Evolutionary conservation across 2,329 filamentous ascomycete species (phyloP).

Genomic region (Phyllosticta paracitricarpa): DNA sequence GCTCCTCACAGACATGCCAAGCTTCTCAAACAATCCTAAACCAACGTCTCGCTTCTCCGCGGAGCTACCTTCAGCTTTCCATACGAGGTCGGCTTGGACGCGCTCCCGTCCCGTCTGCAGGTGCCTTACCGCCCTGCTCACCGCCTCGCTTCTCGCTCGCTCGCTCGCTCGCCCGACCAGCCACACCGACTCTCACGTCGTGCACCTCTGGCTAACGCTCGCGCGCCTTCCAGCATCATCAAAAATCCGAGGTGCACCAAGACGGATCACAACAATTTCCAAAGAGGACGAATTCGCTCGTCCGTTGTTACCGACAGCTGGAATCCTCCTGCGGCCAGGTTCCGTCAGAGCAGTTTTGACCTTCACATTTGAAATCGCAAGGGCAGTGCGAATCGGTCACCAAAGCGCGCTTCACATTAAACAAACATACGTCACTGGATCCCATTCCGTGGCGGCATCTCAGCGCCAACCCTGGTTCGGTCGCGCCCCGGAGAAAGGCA

Average conservation of each 20-base stretch:
- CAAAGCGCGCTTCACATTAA: too few relatives aligned
- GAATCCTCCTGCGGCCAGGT: neutral
- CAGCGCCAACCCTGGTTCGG: neutral
- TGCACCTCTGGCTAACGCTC: slow-evolving; percentile 12
- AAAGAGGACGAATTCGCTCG: neutral
- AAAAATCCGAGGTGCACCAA: neutral
- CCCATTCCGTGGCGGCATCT: slow-evolving; percentile 1
- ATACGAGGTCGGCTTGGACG: neutral
- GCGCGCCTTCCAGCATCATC: slow-evolving; percentile 42
- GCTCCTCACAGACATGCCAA: neutral
- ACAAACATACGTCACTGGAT: neutral
- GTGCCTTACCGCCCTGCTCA: too few relatives aligned
- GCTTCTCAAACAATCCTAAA: neutral
- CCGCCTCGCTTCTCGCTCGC: too few relatives aligned
- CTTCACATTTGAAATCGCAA: neutral
- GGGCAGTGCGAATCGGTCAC: too few relatives aligned
- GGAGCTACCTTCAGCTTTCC: neutral
- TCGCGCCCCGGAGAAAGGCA: neutral
- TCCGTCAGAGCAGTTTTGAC: neutral
- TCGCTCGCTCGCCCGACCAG: neutral
- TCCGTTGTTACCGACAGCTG: neutral
- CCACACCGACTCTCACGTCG: slow-evolving; percentile 9
- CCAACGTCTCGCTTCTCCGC: neutral
- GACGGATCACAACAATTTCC: neutral
- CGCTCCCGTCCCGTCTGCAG: too few relatives aligned